Conservation (phyloP, 1,139 yeast genomes). For the Geotrichum histeridarum region DNA sequence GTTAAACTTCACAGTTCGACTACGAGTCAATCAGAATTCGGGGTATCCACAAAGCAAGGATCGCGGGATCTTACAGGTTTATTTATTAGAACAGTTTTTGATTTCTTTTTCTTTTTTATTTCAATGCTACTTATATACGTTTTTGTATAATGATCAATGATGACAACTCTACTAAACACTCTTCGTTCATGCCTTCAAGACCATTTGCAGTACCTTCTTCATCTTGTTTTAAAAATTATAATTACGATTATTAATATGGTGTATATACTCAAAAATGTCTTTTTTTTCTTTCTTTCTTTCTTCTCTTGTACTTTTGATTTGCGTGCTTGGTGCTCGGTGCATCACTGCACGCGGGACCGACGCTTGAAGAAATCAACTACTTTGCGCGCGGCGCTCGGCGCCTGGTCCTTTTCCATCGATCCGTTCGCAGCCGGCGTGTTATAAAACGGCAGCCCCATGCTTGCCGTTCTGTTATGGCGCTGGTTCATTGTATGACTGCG, state of each 20-base stretch:
- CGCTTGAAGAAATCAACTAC: slow-evolving; percentile 39
- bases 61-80: too few relatives aligned
- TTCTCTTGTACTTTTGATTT: not conserved
- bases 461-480: slow-evolving; percentile 24
- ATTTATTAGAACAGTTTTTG: too few relatives aligned
- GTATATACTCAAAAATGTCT: not conserved
- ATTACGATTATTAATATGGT: too few relatives aligned
- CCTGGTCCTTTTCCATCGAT: slow-evolving; percentile 21
- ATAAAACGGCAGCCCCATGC: not conserved
- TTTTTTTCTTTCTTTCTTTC: not conserved
- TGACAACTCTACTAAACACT: too few relatives aligned
- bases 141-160: too few relatives aligned
- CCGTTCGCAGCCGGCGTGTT: not conserved
- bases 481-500: slow-evolving; percentile 23
- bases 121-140: too few relatives aligned
- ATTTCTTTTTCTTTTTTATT: too few relatives aligned
- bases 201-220: too few relatives aligned
- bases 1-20: not conserved
- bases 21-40: not conserved
- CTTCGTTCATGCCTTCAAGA: too few relatives aligned
- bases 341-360: slow-evolving; percentile 7
- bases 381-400: slow-evolving; percentile 30
- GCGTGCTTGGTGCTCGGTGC: too few relatives aligned
- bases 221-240: too few relatives aligned
- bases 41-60: too few relatives aligned